A percentile compares a stretch with the other conserved stretches of the same genome.
Evolutionary conservation across 176 grass and related monocot genomes (phyloP).

Genomic region (Rhipidocladum racemiflorum): DNA sequence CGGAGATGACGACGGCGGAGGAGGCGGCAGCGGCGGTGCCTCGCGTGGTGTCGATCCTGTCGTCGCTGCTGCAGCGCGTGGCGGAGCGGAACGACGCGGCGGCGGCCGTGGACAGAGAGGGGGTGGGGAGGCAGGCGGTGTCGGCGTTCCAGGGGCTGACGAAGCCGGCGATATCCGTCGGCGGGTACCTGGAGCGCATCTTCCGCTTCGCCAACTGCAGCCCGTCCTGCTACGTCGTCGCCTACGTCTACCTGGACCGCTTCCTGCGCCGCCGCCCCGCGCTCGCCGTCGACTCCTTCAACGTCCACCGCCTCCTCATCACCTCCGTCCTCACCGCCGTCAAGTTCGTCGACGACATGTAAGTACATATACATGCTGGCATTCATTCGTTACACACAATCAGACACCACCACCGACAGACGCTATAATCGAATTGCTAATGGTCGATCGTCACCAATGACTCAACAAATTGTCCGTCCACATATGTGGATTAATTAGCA

Average conservation of each 20-base stretch:
- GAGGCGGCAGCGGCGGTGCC: constrained; percentile 53
- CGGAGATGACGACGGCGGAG: constrained; percentile 36
- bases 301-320: constrained; percentile 95
- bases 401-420: not conserved
- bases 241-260: constrained; percentile 97
- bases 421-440: not conserved
- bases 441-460: not conserved
- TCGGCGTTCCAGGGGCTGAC: constrained; percentile 81
- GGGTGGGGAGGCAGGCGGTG: not conserved
- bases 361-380: constrained; percentile 13
- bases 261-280: constrained; percentile 64
- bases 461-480: not conserved
- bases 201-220: constrained; percentile 92
- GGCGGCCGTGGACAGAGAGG: not conserved
- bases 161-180: constrained; percentile 83
- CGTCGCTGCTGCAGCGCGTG: constrained; percentile 69
- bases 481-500: not conserved
- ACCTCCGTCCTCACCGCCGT: constrained; percentile 91
- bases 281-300: constrained; percentile 87
- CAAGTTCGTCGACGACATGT: constrained; percentile 99
- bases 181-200: constrained; percentile 92
- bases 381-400: not conserved
- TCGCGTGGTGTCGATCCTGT: constrained; percentile 74
- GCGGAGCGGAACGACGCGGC: constrained; percentile 65
- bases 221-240: constrained; percentile 86